Evolutionary conservation across 345 rosid species (phyloP).

Genomic region (Trapa incisa): DNA sequence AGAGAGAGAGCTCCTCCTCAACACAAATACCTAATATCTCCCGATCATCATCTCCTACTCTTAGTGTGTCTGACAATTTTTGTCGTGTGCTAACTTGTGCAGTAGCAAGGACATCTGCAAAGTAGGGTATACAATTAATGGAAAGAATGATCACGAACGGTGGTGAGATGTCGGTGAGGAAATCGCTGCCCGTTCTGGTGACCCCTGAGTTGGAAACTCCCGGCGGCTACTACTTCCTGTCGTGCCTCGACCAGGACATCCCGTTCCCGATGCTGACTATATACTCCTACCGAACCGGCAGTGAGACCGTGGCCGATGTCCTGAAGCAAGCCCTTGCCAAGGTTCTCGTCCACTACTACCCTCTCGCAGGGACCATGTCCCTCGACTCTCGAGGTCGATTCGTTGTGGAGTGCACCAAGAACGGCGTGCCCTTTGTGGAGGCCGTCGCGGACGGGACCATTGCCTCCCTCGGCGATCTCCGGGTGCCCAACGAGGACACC

Average conservation of each 20-base stretch:
- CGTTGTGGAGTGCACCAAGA: slow-evolving; percentile 10
- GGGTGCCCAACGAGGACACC: slow-evolving; percentile 6
- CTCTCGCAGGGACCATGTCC: slow-evolving; percentile 15
- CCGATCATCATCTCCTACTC: no score
- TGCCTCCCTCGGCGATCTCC: slow-evolving; percentile 9
- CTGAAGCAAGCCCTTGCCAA: slow-evolving; percentile 15
- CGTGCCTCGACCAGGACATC: slow-evolving; percentile 14
- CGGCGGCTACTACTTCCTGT: slow-evolving; percentile 9
- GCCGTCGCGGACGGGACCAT: slow-evolving; percentile 4
- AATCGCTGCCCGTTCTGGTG: not conserved
- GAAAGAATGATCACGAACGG: not conserved
- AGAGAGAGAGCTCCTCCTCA: no score
- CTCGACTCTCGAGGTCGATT: slow-evolving; percentile 8
- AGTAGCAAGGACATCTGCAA: no score
- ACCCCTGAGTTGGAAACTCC: slow-evolving; percentile 5
- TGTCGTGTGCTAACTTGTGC: no score
- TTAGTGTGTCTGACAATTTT: no score
- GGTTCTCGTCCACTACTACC: slow-evolving; percentile 16
- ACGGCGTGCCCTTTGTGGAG: slow-evolving; percentile 11
- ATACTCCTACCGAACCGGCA: slow-evolving; percentile 7
- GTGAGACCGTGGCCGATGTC: slow-evolving; percentile 6
- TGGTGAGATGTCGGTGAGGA: slow-evolving; percentile 1
- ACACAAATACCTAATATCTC: no score
- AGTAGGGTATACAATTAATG: no score
- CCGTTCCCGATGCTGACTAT: slow-evolving; percentile 4